phyloP scores from a whole-genome alignment of 2,329 filamentous ascomycete genomes.

The Pseudocercospora musae region DNA sequence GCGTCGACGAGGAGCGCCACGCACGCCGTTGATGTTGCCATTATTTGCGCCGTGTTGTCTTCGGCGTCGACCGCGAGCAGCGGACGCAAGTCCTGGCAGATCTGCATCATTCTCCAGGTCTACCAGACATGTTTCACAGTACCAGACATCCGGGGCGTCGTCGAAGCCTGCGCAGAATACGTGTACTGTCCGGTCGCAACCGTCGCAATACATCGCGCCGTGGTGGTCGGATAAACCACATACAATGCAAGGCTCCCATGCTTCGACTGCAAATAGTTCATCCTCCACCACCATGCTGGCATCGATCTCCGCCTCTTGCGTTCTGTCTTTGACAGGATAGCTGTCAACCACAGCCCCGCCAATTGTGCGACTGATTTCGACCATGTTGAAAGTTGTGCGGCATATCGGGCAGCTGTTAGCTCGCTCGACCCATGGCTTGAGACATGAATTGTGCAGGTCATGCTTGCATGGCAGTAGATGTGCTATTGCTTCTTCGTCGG shows the following conservation, averaged over 20 bases:
- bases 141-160: slow-evolving; percentile 61
- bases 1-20: slow-evolving; percentile 20
- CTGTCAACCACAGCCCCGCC: slow-evolving; percentile 61
- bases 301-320: slow-evolving; percentile 87
- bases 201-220: slow-evolving; percentile 82
- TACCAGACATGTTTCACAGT: slow-evolving; percentile 74
- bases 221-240: slow-evolving; percentile 80
- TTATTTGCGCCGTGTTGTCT: slow-evolving; percentile 19
- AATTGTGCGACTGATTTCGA: slow-evolving; percentile 75
- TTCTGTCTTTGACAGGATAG: slow-evolving; percentile 72
- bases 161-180: slow-evolving; percentile 87
- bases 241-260: slow-evolving; percentile 71
- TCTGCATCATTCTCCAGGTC: slow-evolving; percentile 31
- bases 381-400: slow-evolving; percentile 83
- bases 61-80: slow-evolving; percentile 23
- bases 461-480: slow-evolving; percentile 77
- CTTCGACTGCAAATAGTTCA: slow-evolving; percentile 55
- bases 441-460: slow-evolving; percentile 85
- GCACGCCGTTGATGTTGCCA: slow-evolving; percentile 1
- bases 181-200: slow-evolving; percentile 85
- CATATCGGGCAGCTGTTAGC: slow-evolving; percentile 98
- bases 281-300: slow-evolving; percentile 66
- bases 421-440: slow-evolving; percentile 91
- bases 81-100: slow-evolving; percentile 27
- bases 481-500: slow-evolving; percentile 55